Conservation (phyloP, 2,329 filamentous ascomycete species). For the Periconia sp. region DNA sequence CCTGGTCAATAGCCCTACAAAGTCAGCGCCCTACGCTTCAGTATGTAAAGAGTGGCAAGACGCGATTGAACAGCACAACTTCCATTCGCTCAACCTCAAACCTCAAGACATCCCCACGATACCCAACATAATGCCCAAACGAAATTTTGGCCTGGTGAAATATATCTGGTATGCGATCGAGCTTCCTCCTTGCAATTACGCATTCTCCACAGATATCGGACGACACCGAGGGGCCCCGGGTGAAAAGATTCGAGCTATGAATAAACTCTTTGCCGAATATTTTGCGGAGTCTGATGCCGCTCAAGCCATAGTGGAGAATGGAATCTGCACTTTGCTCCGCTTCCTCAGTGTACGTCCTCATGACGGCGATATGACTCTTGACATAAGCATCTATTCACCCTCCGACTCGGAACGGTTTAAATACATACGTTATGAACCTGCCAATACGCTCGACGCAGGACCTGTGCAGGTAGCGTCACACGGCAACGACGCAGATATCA, state of each 20-base stretch:
- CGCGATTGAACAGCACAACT: slow-evolving; percentile 7
- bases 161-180: slow-evolving; percentile 11
- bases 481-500: neutral
- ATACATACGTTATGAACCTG: slow-evolving; percentile 8
- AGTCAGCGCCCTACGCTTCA: slow-evolving; percentile 6
- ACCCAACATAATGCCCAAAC: neutral
- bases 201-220: neutral
- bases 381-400: slow-evolving; percentile 12
- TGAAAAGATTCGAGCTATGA: neutral
- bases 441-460: neutral
- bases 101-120: neutral
- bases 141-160: slow-evolving; percentile 1
- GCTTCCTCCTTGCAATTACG: slow-evolving; percentile 5
- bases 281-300: neutral
- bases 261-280: neutral
- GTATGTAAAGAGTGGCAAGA: slow-evolving; percentile 12
- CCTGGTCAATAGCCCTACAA: neutral
- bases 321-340: slow-evolving; percentile 1
- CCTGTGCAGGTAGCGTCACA: neutral
- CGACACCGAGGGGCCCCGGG: neutral
- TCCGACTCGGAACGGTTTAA: slow-evolving; percentile 9
- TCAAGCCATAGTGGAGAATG: neutral
- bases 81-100: slow-evolving; percentile 8
- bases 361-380: slow-evolving; percentile 8
- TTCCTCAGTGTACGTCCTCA: slow-evolving; percentile 2